Evolutionary conservation across 148 eudicot species (phyloP).

Genomic region (Vaccinium macrocarpon): DNA sequence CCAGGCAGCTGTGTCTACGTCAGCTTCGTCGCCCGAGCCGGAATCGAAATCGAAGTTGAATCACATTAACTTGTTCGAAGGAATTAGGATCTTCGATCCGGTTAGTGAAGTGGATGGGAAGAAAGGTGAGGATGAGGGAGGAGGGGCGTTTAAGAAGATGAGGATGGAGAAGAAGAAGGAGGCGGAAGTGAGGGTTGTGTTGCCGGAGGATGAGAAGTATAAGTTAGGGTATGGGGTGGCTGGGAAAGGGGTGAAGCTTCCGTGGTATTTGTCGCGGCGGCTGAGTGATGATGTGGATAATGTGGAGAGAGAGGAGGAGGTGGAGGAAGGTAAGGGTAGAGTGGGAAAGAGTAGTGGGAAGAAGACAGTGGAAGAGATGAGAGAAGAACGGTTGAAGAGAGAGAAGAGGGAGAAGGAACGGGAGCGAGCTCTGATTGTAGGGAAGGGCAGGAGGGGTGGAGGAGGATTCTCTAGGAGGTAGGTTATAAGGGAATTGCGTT

Average conservation of each 20-base stretch:
- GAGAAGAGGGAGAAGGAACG: conserved; percentile 80
- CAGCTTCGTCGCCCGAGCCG: conserved; percentile 16
- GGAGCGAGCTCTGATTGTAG: conserved; percentile 52
- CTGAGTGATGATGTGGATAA: conserved; percentile 15
- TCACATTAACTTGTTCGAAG: conserved; percentile 88
- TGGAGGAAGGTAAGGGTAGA: conserved; percentile 11
- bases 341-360: conserved; percentile 32
- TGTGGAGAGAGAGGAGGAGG: conserved; percentile 23
- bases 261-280: conserved; percentile 74
- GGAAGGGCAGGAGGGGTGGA: conserved; percentile 29
- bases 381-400: conserved; percentile 88
- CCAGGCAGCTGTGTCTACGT: conserved; percentile 6
- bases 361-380: conserved; percentile 71
- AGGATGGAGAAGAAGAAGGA: conserved; percentile 57
- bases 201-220: conserved; percentile 87
- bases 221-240: conserved; percentile 85
- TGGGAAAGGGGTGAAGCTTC: conserved; percentile 84
- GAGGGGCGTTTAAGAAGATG: conserved; percentile 43
- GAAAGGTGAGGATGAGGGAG: conserved; percentile 25
- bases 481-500: not conserved
- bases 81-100: conserved; percentile 89
- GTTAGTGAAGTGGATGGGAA: conserved; percentile 27
- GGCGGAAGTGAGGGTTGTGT: conserved; percentile 49
- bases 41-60: conserved; percentile 44
- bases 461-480: conserved; percentile 34